phyloP scores from a whole-genome alignment of 306 rosid species.

The Astragalus glycyphyllos region DNA sequence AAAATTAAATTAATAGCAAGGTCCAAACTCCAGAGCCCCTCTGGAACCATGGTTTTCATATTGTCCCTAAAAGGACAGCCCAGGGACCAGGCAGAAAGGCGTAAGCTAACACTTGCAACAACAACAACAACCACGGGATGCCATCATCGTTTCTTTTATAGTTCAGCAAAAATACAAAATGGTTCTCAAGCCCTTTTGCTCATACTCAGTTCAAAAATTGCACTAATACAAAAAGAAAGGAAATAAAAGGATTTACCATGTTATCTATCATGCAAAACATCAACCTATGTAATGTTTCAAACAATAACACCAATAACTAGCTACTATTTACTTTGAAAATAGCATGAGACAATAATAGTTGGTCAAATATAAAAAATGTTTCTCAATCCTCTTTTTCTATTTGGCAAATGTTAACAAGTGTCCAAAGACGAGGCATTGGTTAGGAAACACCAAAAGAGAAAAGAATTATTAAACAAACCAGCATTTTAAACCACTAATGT shows the following conservation, averaged over 20 bases:
- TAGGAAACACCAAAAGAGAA: background rate
- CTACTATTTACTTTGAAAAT: slow-evolving; percentile 12
- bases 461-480: background rate
- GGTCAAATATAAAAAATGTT: background rate
- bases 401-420: too few relatives aligned
- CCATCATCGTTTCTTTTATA: background rate
- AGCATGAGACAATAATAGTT: background rate
- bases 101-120: background rate
- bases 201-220: background rate
- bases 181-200: background rate
- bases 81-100: background rate
- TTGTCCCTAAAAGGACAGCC: slow-evolving; percentile 6
- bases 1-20: background rate
- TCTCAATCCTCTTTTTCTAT: slow-evolving; percentile 7
- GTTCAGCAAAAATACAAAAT: background rate
- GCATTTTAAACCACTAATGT: background rate
- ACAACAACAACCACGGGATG: slow-evolving; percentile 19
- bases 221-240: background rate
- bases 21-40: background rate
- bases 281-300: background rate
- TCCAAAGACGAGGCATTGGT: too few relatives aligned
- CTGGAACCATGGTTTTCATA: background rate
- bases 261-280: slow-evolving; percentile 6
- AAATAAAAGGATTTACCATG: background rate
- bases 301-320: background rate